Percentiles rank a stretch among this genome's conserved stretches.
Evolutionary conservation across 176 grass and related monocot genomes (phyloP).

Genomic region (Oryza longistaminata): DNA sequence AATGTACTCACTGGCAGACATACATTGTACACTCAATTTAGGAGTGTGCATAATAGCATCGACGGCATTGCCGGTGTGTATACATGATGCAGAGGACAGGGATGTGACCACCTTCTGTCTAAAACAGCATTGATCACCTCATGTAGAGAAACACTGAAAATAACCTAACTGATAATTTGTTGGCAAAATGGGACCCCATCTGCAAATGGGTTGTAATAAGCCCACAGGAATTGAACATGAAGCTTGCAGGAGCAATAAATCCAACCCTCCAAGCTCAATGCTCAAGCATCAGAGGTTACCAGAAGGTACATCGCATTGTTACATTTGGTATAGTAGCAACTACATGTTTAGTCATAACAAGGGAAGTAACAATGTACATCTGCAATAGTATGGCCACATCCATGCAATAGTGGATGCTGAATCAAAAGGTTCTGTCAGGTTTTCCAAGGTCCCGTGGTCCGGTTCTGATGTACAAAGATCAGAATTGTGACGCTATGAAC

Average conservation of each 20-base stretch:
- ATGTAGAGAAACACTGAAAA: neutral
- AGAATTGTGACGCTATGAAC: slow-evolving; percentile 7
- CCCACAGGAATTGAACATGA: neutral
- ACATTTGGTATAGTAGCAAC: slow-evolving; percentile 16
- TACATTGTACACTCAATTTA: neutral
- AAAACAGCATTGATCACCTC: neutral
- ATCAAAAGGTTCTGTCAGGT: slow-evolving; percentile 10
- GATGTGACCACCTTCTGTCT: neutral
- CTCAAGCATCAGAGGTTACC: slow-evolving; percentile 10
- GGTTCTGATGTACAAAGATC: slow-evolving; percentile 24
- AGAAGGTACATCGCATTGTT: neutral
- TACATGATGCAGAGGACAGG: neutral
- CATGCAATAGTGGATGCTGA: slow-evolving; percentile 7
- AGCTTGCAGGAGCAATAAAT: neutral
- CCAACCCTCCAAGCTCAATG: neutral
- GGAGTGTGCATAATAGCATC: no score
- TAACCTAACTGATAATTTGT: neutral
- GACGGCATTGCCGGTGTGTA: neutral
- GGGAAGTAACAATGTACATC: slow-evolving; percentile 23
- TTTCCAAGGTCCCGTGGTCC: slow-evolving; percentile 25
- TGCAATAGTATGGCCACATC: slow-evolving; percentile 13
- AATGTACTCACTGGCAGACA: neutral
- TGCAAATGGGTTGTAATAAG: neutral
- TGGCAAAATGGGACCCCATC: neutral
- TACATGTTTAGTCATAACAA: neutral